A percentile compares a stretch with the other conserved stretches of the same genome.
These are phyloP conservation scores for Gomphus bonarii DNA, from an alignment of 1,284 basidiomycete species.

Conservation along the genomic window DNA sequence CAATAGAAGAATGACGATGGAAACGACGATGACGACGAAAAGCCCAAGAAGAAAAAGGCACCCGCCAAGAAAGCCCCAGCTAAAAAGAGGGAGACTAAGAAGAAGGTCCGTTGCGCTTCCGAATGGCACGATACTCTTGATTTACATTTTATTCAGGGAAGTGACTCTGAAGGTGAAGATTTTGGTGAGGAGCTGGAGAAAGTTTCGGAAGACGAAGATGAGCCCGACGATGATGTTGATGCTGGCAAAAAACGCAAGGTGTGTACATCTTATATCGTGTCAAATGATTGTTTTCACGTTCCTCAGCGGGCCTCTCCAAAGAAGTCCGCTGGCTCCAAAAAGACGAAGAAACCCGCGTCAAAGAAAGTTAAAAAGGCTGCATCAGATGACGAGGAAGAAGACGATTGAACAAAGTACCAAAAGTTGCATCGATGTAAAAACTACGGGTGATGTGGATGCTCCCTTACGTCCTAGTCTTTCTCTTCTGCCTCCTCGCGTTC, in stretches of 20 bases:
- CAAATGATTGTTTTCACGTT: conserved; percentile 24
- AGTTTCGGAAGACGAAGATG: conserved; percentile 22
- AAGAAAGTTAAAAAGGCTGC: conserved; percentile 17
- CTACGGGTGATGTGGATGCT: background rate
- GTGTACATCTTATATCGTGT: conserved; percentile 23
- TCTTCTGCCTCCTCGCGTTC: background rate
- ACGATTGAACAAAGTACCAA: background rate
- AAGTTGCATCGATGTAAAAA: background rate
- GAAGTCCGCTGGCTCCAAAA: conserved; percentile 17
- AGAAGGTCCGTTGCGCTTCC: conserved; percentile 19
- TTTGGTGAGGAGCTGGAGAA: conserved; percentile 19
- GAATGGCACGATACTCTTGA: background rate
- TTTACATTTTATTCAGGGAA: conserved; percentile 20
- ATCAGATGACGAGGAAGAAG: conserved; percentile 9
- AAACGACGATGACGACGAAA: conserved; percentile 26
- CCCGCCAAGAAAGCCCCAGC: conserved; percentile 20
- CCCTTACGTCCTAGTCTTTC: background rate
- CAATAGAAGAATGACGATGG: conserved; percentile 23
- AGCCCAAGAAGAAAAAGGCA: conserved; percentile 26
- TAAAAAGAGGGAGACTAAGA: conserved; percentile 23
- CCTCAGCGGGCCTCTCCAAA: conserved; percentile 24
- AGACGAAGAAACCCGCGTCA: conserved; percentile 20
- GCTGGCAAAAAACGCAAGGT: conserved; percentile 32
- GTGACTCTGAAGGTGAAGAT: conserved; percentile 11
- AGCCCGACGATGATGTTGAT: conserved; percentile 15